A percentile compares a stretch with the other conserved stretches of the same genome.
These are phyloP conservation scores for Rhododendron ferrugineum DNA, from an alignment of 148 eudicot species.

Conservation along the genomic window DNA sequence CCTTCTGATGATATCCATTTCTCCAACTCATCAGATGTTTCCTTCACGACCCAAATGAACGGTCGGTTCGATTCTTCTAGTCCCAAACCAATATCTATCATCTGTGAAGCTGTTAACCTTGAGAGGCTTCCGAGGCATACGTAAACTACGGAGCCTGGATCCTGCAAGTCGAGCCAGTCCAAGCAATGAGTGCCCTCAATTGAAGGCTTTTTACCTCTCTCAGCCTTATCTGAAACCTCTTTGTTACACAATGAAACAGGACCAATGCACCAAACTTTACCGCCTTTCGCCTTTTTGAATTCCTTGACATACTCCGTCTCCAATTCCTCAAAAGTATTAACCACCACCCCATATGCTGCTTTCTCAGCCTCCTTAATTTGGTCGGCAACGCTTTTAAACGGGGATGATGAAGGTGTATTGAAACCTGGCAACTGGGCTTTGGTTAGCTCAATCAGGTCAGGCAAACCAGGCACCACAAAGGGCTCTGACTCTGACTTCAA, in stretches of 20 bases:
- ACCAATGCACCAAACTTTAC: conserved; percentile 31
- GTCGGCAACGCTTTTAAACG: not conserved
- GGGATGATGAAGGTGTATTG: not conserved
- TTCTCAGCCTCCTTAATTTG: conserved; percentile 2
- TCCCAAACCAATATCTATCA: conserved; percentile 15
- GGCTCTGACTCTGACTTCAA: conserved; percentile 17
- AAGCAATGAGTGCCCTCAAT: conserved; percentile 22
- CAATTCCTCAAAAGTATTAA: conserved; percentile 22
- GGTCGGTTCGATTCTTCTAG: conserved; percentile 13
- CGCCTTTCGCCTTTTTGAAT: not conserved
- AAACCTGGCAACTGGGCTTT: conserved; percentile 15
- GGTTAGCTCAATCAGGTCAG: conserved; percentile 18
- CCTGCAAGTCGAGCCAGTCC: conserved; percentile 32
- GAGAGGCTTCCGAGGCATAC: conserved; percentile 18
- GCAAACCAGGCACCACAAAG: conserved; percentile 28
- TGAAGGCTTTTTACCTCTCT: conserved; percentile 32
- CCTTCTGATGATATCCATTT: conserved; percentile 12
- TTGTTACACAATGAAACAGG: conserved; percentile 39
- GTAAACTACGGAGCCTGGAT: conserved; percentile 17
- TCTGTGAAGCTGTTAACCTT: not conserved
- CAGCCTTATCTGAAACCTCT: conserved; percentile 15
- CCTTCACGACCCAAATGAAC: conserved; percentile 20
- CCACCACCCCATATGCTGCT: conserved; percentile 10
- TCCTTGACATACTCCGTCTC: conserved; percentile 13
- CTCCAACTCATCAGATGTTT: not conserved